Conservation (phyloP, 2,329 filamentous ascomycete species). For the Hypoxylon sp. region DNA sequence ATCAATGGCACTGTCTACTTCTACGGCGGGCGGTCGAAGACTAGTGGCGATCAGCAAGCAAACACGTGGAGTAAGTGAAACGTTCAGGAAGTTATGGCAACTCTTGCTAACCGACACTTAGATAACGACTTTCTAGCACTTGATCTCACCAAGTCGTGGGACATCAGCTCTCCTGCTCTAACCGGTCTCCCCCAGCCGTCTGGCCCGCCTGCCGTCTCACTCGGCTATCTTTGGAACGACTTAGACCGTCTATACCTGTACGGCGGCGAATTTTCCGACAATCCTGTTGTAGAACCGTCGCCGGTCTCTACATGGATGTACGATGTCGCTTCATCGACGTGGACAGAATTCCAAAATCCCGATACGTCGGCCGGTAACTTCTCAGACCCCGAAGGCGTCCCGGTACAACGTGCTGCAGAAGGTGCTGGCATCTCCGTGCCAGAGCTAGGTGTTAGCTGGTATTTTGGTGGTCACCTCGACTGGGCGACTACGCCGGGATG, state of each 20-base stretch:
- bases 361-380: constrained; percentile 73
- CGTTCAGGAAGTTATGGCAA: constrained; percentile 20
- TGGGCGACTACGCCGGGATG: constrained; percentile 70
- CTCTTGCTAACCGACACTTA: constrained; percentile 49
- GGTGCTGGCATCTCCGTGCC: constrained; percentile 79
- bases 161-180: constrained; percentile 72
- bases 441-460: constrained; percentile 78
- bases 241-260: constrained; percentile 78
- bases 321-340: constrained; percentile 68
- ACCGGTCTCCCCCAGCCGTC: constrained; percentile 73
- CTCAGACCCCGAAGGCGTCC: constrained; percentile 66
- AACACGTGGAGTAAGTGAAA: constrained; percentile 76
- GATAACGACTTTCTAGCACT: constrained; percentile 79
- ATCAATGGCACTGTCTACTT: constrained; percentile 83
- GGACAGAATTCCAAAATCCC: constrained; percentile 73
- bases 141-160: constrained; percentile 81
- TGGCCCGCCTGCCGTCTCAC: constrained; percentile 77
- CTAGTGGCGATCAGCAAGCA: constrained; percentile 66
- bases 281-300: constrained; percentile 67
- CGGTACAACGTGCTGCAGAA: constrained; percentile 78
- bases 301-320: constrained; percentile 79
- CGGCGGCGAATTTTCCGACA: constrained; percentile 79
- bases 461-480: constrained; percentile 83
- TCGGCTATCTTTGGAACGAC: constrained; percentile 83
- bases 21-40: constrained; percentile 78